Evolutionary conservation across 2,329 filamentous ascomycete genomes (phyloP).

Genomic region (Neonectria neomacrospora): DNA sequence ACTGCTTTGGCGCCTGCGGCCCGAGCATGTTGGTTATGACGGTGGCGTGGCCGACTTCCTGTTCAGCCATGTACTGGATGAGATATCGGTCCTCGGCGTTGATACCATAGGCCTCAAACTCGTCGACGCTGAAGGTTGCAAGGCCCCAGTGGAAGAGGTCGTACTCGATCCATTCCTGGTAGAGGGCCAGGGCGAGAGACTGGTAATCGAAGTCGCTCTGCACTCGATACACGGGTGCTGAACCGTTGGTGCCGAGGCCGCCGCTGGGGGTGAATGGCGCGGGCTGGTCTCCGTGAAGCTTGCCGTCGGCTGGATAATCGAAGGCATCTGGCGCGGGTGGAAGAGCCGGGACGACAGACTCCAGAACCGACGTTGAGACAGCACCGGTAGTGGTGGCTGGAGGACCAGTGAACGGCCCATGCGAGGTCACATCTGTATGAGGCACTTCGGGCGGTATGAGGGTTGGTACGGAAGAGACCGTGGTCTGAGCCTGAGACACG

Average conservation of each 20-base stretch:
- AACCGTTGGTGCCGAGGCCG: constrained; percentile 82
- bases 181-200: constrained; percentile 78
- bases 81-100: constrained; percentile 75
- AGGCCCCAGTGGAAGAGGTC: constrained; percentile 85
- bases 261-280: constrained; percentile 78
- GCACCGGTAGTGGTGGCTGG: constrained; percentile 75
- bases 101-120: constrained; percentile 76
- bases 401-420: constrained; percentile 75
- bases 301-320: constrained; percentile 77
- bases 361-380: constrained; percentile 66
- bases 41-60: constrained; percentile 82
- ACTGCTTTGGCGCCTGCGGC: constrained; percentile 74
- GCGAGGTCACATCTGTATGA: constrained; percentile 69
- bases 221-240: constrained; percentile 78
- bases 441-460: constrained; percentile 47
- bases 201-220: constrained; percentile 87
- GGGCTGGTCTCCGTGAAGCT: constrained; percentile 73
- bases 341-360: constrained; percentile 65
- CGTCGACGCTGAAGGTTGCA: constrained; percentile 72
- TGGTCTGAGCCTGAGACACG: constrained; percentile 50
- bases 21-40: constrained; percentile 83
- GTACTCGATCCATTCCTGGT: constrained; percentile 87
- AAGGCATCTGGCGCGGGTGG: constrained; percentile 71
- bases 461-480: constrained; percentile 45
- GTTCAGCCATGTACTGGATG: constrained; percentile 80